phyloP scores from a whole-genome alignment of 345 rosid genomes.

The Aquilaria malaccensis region DNA sequence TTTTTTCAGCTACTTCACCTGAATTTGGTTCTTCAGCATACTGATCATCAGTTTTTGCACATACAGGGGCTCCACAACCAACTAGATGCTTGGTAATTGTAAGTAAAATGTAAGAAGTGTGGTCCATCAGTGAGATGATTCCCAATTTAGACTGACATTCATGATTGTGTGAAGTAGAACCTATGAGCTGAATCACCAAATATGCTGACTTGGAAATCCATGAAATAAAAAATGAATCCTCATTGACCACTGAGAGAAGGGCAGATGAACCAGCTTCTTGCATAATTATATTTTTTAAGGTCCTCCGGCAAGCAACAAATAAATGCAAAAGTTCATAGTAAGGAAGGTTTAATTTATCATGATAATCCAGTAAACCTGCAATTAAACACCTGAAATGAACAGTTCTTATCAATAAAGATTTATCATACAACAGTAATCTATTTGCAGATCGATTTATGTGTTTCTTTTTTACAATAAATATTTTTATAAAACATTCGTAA shows the following conservation, averaged over 20 bases:
- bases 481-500: too few species aligned
- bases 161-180: conserved; percentile 16
- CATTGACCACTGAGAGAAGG: conserved; percentile 28
- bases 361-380: conserved; percentile 27
- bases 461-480: too few species aligned
- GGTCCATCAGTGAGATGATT: conserved; percentile 64
- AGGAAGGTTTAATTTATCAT: conserved; percentile 21
- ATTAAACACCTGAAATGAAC: conserved; percentile 37
- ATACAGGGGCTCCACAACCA: conserved; percentile 21
- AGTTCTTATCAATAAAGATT: conserved; percentile 6
- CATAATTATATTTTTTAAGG: conserved; percentile 51
- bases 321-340: conserved; percentile 42
- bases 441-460: too few species aligned
- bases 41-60: conserved; percentile 11
- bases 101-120: conserved; percentile 58
- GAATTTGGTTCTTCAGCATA: conserved; percentile 21
- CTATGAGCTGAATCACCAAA: conserved; percentile 32
- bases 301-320: conserved; percentile 60
- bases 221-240: conserved; percentile 32
- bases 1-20: conserved; percentile 18
- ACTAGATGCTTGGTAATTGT: conserved; percentile 41
- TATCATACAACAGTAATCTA: not conserved
- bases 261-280: conserved; percentile 25
- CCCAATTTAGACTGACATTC: conserved; percentile 21
- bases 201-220: conserved; percentile 77